phyloP scores from a whole-genome alignment of 2,329 filamentous ascomycete genomes.

The Aspergillus jensenii region DNA sequence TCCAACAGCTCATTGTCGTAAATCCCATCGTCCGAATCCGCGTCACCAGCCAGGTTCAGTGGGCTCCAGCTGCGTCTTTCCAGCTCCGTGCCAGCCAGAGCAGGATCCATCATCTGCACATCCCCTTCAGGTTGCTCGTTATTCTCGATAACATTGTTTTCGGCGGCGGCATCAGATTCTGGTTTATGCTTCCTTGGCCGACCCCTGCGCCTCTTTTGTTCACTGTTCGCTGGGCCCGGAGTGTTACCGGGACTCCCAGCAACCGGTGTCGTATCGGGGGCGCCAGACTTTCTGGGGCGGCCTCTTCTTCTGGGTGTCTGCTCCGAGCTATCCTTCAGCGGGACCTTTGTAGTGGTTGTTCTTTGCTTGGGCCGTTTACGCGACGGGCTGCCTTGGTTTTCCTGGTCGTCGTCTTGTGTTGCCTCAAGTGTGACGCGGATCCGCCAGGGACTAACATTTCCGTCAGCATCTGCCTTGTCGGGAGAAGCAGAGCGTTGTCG shows the following conservation, averaged over 20 bases:
- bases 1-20: constrained; percentile 16
- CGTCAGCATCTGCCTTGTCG: constrained; percentile 37
- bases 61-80: constrained; percentile 23
- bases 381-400: constrained; percentile 29
- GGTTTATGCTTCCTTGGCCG: constrained; percentile 39
- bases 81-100: constrained; percentile 7
- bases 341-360: constrained; percentile 42
- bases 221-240: constrained; percentile 21
- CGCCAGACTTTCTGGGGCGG: constrained; percentile 44
- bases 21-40: constrained; percentile 21
- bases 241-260: constrained; percentile 33
- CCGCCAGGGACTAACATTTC: constrained; percentile 48
- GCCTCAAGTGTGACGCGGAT: constrained; percentile 50
- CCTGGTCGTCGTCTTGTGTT: constrained; percentile 41
- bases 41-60: constrained; percentile 31
- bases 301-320: constrained; percentile 44
- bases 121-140: neutral
- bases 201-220: constrained; percentile 36
- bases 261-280: constrained; percentile 36
- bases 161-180: constrained; percentile 16
- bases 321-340: constrained; percentile 40
- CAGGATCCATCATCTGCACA: neutral
- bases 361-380: constrained; percentile 33
- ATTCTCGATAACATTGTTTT: constrained; percentile 18
- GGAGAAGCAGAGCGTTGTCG: constrained; percentile 35